Percentiles rank a stretch among this genome's conserved stretches.
phyloP scores from a whole-genome alignment of 805 yeast genomes.

The Tetrapisispora fleetii region DNA sequence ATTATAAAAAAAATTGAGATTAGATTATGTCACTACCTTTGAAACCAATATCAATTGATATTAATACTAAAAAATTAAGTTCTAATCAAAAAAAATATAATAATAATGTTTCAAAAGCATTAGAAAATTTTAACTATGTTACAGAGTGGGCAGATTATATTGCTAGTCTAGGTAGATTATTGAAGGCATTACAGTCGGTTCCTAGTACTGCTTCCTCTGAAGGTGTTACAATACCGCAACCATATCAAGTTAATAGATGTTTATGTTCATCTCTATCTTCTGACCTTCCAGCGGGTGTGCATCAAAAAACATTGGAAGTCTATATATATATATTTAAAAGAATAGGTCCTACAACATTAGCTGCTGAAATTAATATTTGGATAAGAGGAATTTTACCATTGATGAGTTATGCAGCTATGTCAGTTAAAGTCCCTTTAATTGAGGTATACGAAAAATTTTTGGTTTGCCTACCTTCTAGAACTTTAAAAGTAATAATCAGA shows the following conservation, averaged over 20 bases:
- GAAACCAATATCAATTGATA: slow-evolving; percentile 25
- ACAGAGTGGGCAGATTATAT: slow-evolving; percentile 98
- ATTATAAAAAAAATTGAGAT: background rate
- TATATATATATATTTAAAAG: slow-evolving; percentile 61
- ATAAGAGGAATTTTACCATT: slow-evolving; percentile 87
- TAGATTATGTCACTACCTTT: slow-evolving; percentile 25
- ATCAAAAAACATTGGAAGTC: slow-evolving; percentile 73
- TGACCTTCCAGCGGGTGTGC: slow-evolving; percentile 88
- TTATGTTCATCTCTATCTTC: slow-evolving; percentile 75
- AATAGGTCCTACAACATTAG: slow-evolving; percentile 46
- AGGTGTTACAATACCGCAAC: slow-evolving; percentile 55
- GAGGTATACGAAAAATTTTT: slow-evolving; percentile 49
- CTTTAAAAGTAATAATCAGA: slow-evolving; percentile 46
- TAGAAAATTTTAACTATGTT: slow-evolving; percentile 66
- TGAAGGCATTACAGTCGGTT: slow-evolving; percentile 53
- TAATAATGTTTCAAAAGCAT: slow-evolving; percentile 60
- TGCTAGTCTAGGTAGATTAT: slow-evolving; percentile 70
- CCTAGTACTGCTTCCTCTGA: slow-evolving; percentile 27
- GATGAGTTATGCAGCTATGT: slow-evolving; percentile 79
- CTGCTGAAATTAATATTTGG: slow-evolving; percentile 62
- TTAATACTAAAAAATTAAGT: slow-evolving; percentile 30
- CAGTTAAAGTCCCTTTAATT: slow-evolving; percentile 71
- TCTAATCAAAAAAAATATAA: slow-evolving; percentile 61
- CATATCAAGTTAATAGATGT: slow-evolving; percentile 55
- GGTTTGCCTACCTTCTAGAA: slow-evolving; percentile 39